Conservation (phyloP, 2,329 filamentous ascomycete species). For the Zopfia rhizophila region DNA sequence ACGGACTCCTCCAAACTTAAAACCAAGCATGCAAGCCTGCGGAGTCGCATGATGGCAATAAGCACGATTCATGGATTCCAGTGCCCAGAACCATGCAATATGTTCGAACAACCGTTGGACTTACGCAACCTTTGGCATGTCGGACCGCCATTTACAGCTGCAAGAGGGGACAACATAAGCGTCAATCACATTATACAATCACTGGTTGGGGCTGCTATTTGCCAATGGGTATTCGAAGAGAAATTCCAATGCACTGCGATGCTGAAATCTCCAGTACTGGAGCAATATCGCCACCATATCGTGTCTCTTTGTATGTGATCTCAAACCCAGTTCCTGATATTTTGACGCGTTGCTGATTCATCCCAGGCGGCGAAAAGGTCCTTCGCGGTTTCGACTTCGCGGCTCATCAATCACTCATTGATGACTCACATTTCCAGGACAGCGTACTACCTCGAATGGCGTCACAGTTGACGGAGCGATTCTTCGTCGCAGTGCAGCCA, state of each 20-base stretch:
- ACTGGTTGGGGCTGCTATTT: constrained; percentile 16
- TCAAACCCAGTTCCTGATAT: no score
- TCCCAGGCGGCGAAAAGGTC: constrained; percentile 4
- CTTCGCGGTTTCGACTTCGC: constrained; percentile 7
- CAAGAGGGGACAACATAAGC: no score
- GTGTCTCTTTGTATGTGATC: neutral
- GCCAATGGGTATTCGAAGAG: constrained; percentile 10
- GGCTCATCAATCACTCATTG: constrained; percentile 7
- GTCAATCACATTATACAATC: no score
- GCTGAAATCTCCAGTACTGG: constrained; percentile 12
- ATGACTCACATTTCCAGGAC: constrained; percentile 8
- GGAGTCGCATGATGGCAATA: no score
- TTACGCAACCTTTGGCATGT: no score
- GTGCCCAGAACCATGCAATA: no score
- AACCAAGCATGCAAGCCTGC: no score
- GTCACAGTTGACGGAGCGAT: neutral
- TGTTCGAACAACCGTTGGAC: no score
- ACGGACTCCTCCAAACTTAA: no score
- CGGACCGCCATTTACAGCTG: no score
- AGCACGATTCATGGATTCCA: no score
- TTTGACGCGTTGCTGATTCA: no score
- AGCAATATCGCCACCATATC: constrained; percentile 10
- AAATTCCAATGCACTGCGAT: constrained; percentile 1
- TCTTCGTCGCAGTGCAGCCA: constrained; percentile 1
- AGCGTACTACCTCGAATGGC: constrained; percentile 4